Conservation (phyloP, 805 yeast species). For the Debaryomyces prosopidis region DNA sequence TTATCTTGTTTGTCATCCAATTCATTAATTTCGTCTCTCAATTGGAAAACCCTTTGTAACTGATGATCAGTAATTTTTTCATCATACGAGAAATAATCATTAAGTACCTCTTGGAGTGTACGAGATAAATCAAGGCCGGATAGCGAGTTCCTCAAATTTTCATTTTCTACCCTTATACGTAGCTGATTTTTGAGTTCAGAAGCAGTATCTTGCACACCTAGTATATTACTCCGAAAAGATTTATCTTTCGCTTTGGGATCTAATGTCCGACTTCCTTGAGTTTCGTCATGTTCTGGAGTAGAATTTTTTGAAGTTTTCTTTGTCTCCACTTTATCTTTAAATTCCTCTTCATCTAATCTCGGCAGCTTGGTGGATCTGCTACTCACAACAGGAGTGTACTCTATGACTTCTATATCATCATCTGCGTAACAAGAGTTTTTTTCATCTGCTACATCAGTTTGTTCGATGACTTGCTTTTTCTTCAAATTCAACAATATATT, state of each 20-base stretch:
- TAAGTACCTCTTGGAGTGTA: constrained; percentile 5
- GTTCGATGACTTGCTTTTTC: constrained; percentile 10
- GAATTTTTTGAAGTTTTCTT: background rate
- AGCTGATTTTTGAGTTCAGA: too few species aligned
- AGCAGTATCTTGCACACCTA: background rate
- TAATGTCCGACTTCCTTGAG: constrained; percentile 3
- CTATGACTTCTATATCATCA: constrained; percentile 20
- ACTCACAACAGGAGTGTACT: constrained; percentile 7
- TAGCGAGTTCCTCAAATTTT: constrained; percentile 7
- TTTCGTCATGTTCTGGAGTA: background rate
- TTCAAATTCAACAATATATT: constrained; percentile 23
- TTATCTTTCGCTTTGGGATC: constrained; percentile 9
- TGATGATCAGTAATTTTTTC: constrained; percentile 2
- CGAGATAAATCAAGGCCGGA: constrained; percentile 2
- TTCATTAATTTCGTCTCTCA: constrained; percentile 6
- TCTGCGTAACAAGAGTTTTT: constrained; percentile 7
- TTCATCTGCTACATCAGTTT: background rate
- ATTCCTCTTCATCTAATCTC: background rate
- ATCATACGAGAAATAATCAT: constrained; percentile 8
- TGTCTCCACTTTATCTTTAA: background rate
- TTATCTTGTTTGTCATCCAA: background rate
- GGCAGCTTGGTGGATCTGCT: background rate
- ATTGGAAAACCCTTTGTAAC: constrained; percentile 1
- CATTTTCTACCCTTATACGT: constrained; percentile 2
- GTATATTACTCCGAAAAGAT: background rate